Conservation (phyloP, 1,139 yeast species). For the Protomyces inouyei region DNA sequence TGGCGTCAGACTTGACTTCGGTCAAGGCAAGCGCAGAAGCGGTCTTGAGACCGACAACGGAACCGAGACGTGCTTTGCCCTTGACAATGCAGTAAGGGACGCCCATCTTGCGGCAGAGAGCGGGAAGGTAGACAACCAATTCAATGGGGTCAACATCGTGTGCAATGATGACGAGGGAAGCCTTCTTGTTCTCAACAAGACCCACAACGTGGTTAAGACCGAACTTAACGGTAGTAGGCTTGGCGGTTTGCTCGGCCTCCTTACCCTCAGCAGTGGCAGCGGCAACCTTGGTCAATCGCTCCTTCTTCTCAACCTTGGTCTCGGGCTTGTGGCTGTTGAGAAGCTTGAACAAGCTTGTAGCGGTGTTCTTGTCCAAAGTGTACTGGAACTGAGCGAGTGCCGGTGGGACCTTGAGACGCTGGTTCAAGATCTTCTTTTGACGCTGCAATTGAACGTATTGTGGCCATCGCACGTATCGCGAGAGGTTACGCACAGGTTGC, state of each 20-base stretch:
- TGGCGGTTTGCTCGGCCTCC: constrained; percentile 90
- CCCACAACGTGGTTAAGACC: constrained; percentile 91
- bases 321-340: constrained; percentile 99
- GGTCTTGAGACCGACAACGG: constrained; percentile 94
- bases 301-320: constrained; percentile 94
- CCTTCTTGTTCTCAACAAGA: constrained; percentile 95
- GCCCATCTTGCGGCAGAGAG: constrained; percentile 98
- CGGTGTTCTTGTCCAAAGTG: constrained; percentile 96
- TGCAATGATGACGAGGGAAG: constrained; percentile 92
- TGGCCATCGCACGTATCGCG: constrained; percentile 98
- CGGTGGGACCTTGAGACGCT: constrained; percentile 98
- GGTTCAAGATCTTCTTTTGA: constrained; percentile 90
- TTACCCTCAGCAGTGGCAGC: constrained; percentile 97
- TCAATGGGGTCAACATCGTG: constrained; percentile 99
- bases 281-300: constrained; percentile 97
- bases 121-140: constrained; percentile 91
- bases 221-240: constrained; percentile 93
- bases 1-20: constrained; percentile 89
- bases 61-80: constrained; percentile 98
- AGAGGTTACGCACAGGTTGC: constrained; percentile 93
- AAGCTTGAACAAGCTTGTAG: constrained; percentile 91
- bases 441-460: constrained; percentile 94
- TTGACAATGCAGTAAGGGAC: constrained; percentile 97
- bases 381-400: constrained; percentile 93
- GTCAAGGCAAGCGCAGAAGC: constrained; percentile 95